Evolutionary conservation across 306 rosid genomes (phyloP), one percentile per base, ranked within the genome.

Genomic region (Glycine tomentella): DNA sequence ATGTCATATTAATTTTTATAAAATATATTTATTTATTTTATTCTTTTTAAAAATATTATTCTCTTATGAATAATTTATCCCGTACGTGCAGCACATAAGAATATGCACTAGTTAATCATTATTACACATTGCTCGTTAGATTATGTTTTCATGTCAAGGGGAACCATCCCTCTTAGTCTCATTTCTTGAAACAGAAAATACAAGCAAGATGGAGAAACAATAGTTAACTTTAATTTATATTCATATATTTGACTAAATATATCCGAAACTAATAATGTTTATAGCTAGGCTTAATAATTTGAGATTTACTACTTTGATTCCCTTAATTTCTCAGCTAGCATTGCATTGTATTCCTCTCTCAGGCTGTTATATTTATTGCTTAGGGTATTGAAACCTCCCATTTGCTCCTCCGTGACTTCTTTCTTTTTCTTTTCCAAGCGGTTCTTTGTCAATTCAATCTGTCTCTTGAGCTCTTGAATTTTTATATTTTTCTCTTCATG

Each of bases 281-380:
- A 44, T 7, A 15, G 36, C 3, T 0, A 53, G 45, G 51, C 40
- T 14, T 53, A 10, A 17, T 46, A 46, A 81, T 58, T 17, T 33
- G 9, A 64, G 53, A 52, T 49, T 70, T 58, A 86, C 67, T 58
- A 86, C 67, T 84, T 58, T 67, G 80, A 78, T 72, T 75, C 72
- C 61, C 44, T 84, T 48, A 74, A 78, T 66, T 78, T 80, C 31
- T 73, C 53, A 76, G 87, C 77, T 76, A 80, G 57, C 66, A 84
- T 16, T 50, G 86, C 80, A 72, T 87, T 86, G 82, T 87, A 83
- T 80, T 89, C 92, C 34, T 89, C 88, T 84, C 84, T 84, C 5
- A 87, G 44, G 38, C 44, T 55, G 74, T 72, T 86, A 52, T 87
- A 91, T 72, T 86, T 84, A 72, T 86, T 63, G 81, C 63, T 72